Percentiles rank a stretch among this genome's conserved stretches.
Evolutionary conservation across 306 rosid species (phyloP).

Genomic region (Pueraria montana): DNA sequence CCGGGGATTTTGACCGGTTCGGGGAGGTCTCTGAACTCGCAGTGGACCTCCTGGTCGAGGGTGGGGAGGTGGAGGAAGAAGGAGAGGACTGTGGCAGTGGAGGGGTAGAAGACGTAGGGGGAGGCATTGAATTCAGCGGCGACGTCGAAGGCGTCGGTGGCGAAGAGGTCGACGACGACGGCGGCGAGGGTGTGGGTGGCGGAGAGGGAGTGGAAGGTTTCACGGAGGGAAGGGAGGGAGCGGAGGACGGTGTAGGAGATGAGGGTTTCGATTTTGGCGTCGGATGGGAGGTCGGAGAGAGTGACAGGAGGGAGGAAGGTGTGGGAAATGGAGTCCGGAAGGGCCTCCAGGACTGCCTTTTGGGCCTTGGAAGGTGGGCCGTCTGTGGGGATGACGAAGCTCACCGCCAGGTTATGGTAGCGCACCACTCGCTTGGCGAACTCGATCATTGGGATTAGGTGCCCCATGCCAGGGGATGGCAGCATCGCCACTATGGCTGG

Average conservation of each 20-base stretch:
- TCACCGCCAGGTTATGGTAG: conserved; percentile 50
- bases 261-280: conserved; percentile 29
- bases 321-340: conserved; percentile 51
- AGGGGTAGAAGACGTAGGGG: conserved; percentile 66
- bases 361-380: conserved; percentile 69
- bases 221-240: conserved; percentile 55
- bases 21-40: conserved; percentile 61
- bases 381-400: conserved; percentile 69
- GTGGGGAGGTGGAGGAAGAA: conserved; percentile 56
- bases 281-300: conserved; percentile 34
- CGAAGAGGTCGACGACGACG: conserved; percentile 74
- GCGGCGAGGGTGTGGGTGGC: conserved; percentile 46
- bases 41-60: conserved; percentile 53
- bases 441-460: conserved; percentile 79
- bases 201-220: conserved; percentile 37
- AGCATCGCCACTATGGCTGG: conserved; percentile 58
- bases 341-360: conserved; percentile 54
- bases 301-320: conserved; percentile 49
- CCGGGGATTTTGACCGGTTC: conserved; percentile 76
- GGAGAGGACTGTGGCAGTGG: conserved; percentile 64
- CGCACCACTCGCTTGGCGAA: conserved; percentile 62
- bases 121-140: conserved; percentile 63
- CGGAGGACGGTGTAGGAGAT: conserved; percentile 52
- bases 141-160: conserved; percentile 76
- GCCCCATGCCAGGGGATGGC: conserved; percentile 92